A percentile compares a stretch with the other conserved stretches of the same genome.
phyloP scores from a whole-genome alignment of 192 early-diverging fungal genomes.

The Entophlyctis luteolus region DNA sequence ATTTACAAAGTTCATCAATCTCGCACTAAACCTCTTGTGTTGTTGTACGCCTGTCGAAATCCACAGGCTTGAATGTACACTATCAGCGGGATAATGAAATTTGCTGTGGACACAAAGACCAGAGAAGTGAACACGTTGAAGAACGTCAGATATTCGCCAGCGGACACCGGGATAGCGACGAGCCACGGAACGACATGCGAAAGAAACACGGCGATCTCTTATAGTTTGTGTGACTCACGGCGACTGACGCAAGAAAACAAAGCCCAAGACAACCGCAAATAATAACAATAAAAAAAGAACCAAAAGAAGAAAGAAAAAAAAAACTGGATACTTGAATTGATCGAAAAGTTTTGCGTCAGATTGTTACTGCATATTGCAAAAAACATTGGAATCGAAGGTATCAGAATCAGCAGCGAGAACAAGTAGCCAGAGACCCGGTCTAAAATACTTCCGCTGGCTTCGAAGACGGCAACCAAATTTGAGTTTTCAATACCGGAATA shows the following conservation, averaged over 20 bases:
- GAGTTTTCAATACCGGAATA: background rate
- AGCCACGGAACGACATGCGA: slow-evolving; percentile 48
- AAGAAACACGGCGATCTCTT: no score
- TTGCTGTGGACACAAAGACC: slow-evolving; percentile 53
- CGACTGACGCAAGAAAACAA: background rate
- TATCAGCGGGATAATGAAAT: slow-evolving; percentile 53
- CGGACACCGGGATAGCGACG: slow-evolving; percentile 39
- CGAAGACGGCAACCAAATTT: slow-evolving; percentile 34
- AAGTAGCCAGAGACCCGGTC: slow-evolving; percentile 34
- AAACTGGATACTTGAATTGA: slow-evolving; percentile 6
- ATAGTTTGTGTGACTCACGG: no score
- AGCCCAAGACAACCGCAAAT: background rate
- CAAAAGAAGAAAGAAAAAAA: background rate
- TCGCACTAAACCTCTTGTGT: slow-evolving; percentile 26
- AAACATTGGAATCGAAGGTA: slow-evolving; percentile 47
- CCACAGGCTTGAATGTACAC: slow-evolving; percentile 48
- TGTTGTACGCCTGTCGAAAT: slow-evolving; percentile 47
- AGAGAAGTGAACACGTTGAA: slow-evolving; percentile 51
- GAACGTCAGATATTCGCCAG: slow-evolving; percentile 22
- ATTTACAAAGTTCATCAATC: background rate
- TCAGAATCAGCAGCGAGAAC: slow-evolving; percentile 48
- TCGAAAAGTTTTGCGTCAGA: slow-evolving; percentile 45
- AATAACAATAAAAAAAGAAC: background rate
- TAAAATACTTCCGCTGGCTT: slow-evolving; percentile 25
- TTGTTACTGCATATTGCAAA: slow-evolving; percentile 46